Percentiles rank a stretch among this genome's conserved stretches.
Conservation (phyloP, 805 yeast species). For the Candida pini region DNA sequence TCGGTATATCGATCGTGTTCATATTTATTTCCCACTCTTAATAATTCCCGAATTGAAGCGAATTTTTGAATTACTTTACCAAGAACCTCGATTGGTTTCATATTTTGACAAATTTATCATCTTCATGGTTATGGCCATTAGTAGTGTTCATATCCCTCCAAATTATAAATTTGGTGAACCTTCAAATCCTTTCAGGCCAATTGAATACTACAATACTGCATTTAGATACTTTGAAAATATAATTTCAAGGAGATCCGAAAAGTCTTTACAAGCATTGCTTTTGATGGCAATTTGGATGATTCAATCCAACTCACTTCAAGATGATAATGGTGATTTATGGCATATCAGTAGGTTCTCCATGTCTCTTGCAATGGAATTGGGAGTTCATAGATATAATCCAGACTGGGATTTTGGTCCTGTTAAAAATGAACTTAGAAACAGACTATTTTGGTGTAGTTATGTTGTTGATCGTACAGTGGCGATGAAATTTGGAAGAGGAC, state of each 20-base stretch:
- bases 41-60: conserved; percentile 9
- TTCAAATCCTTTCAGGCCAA: conserved; percentile 15
- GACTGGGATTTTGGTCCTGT: conserved; percentile 21
- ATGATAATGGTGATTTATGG: conserved; percentile 24
- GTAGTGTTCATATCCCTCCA: conserved; percentile 6
- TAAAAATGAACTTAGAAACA: conserved; percentile 19
- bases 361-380: conserved; percentile 25
- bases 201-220: conserved; percentile 21
- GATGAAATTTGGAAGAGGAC: conserved; percentile 21
- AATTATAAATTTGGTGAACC: conserved; percentile 3
- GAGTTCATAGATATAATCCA: conserved; percentile 22
- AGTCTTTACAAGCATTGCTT: conserved; percentile 17
- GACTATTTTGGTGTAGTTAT: conserved; percentile 23
- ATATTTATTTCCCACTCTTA: conserved; percentile 17
- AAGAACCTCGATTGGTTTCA: conserved; percentile 9
- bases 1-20: conserved; percentile 15
- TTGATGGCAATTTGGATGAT: conserved; percentile 20
- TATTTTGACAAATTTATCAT: conserved; percentile 17
- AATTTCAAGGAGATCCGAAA: conserved; percentile 16
- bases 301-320: conserved; percentile 16
- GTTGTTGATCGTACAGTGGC: conserved; percentile 21
- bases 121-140: conserved; percentile 20
- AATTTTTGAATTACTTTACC: conserved; percentile 8
- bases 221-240: conserved; percentile 19
- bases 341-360: conserved; percentile 20